phyloP scores from a whole-genome alignment of 108 stramenopile genomes.

The Craspedostauros australis region DNA sequence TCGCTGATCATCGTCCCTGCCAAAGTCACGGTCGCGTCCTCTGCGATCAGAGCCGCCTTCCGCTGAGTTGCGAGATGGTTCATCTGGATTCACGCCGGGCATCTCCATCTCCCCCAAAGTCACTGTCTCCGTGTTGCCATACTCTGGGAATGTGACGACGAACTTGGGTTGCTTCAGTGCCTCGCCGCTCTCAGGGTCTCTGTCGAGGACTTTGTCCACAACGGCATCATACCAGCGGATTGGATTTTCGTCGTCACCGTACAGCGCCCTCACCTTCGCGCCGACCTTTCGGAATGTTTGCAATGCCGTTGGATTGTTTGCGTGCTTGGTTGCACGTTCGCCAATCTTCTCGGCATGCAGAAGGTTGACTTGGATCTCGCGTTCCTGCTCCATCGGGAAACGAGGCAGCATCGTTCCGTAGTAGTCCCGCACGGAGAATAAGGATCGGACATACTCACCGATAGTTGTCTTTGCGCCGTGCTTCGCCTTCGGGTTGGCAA shows the following conservation, averaged over 20 bases:
- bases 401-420: slow-evolving; percentile 91
- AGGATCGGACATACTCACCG: slow-evolving; percentile 63
- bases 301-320: slow-evolving; percentile 41
- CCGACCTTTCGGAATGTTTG: slow-evolving; percentile 69
- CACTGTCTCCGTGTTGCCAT: slow-evolving; percentile 90
- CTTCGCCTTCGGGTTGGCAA: slow-evolving; percentile 17
- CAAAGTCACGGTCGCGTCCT: not conserved
- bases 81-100: slow-evolving; percentile 25
- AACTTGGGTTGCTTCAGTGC: slow-evolving; percentile 62
- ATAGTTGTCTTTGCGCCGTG: slow-evolving; percentile 37
- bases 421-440: slow-evolving; percentile 83
- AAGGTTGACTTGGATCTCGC: slow-evolving; percentile 88
- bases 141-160: slow-evolving; percentile 92
- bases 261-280: slow-evolving; percentile 75
- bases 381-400: slow-evolving; percentile 83
- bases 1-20: slow-evolving; percentile 7
- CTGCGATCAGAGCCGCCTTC: slow-evolving; percentile 1
- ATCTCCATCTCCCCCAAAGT: slow-evolving; percentile 86
- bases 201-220: slow-evolving; percentile 74
- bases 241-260: slow-evolving; percentile 95
- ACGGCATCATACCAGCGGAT: slow-evolving; percentile 94
- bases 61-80: not conserved
- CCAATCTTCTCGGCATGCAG: slow-evolving; percentile 84
- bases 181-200: slow-evolving; percentile 49
- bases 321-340: slow-evolving; percentile 75